Conservation (phyloP, 371 early-diverging fungal species). For the Mucor sp. region DNA sequence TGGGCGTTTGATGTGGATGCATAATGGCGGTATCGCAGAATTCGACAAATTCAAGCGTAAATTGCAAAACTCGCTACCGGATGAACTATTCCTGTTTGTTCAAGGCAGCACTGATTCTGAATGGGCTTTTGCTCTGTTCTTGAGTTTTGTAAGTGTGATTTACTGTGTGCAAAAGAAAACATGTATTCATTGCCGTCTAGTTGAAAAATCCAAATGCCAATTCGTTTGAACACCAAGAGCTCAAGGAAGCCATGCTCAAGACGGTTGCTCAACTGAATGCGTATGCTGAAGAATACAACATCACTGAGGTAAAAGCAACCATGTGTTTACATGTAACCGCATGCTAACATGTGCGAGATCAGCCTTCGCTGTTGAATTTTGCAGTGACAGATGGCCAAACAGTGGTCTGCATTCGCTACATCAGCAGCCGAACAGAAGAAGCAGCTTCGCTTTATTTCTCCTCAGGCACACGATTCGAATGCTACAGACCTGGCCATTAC, state of each 20-base stretch:
- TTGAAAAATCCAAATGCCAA: conserved; percentile 55
- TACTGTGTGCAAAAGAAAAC: not conserved
- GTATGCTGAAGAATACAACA: conserved; percentile 68
- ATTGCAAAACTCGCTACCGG: conserved; percentile 65
- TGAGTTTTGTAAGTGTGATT: conserved; percentile 61
- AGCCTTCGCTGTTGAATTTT: conserved; percentile 80
- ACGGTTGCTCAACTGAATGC: conserved; percentile 73
- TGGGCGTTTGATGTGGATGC: conserved; percentile 89
- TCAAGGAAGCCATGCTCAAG: conserved; percentile 74
- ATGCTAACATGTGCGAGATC: not conserved
- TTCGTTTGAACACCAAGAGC: conserved; percentile 55
- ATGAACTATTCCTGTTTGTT: conserved; percentile 69
- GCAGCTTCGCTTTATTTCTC: conserved; percentile 84
- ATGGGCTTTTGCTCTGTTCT: conserved; percentile 85
- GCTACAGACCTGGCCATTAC: conserved; percentile 67
- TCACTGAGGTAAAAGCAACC: conserved; percentile 37
- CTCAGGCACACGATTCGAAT: conserved; percentile 68
- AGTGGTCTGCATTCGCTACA: conserved; percentile 83
- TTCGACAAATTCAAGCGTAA: conserved; percentile 80
- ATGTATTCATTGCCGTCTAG: conserved; percentile 27
- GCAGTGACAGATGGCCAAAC: conserved; percentile 86
- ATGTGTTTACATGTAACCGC: not conserved
- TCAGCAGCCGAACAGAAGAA: conserved; percentile 65
- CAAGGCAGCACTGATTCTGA: conserved; percentile 89
- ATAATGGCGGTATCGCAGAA: conserved; percentile 79